These are phyloP conservation scores for Chaetomium globosum DNA, from an alignment of 2,329 filamentous ascomycete genomes.

Conservation along the genomic window DNA sequence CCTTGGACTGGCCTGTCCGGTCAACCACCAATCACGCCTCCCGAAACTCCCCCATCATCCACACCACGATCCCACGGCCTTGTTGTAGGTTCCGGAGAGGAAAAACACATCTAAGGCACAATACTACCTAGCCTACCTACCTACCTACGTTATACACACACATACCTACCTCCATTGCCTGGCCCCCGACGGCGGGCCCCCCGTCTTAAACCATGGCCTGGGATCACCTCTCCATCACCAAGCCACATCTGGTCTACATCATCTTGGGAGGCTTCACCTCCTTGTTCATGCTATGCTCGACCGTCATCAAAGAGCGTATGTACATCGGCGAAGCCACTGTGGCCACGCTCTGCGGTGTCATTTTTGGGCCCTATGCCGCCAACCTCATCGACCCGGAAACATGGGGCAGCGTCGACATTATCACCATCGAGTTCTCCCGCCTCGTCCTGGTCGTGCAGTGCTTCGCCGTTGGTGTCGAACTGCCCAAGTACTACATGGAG, in stretches of 20 bases:
- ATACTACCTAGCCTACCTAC: neutral
- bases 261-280: constrained; percentile 97
- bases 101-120: neutral
- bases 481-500: constrained; percentile 96
- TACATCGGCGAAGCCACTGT: constrained; percentile 99
- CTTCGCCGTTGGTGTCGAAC: constrained; percentile 86
- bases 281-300: constrained; percentile 97
- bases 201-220: constrained; percentile 63
- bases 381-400: constrained; percentile 73
- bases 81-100: neutral
- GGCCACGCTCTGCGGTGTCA: constrained; percentile 82
- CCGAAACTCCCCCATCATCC: neutral
- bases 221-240: constrained; percentile 82
- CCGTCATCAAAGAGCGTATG: constrained; percentile 95
- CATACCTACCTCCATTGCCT: neutral
- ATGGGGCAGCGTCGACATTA: constrained; percentile 84
- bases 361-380: constrained; percentile 83
- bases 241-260: constrained; percentile 96
- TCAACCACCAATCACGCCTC: constrained; percentile 17
- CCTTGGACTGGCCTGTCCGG: constrained; percentile 14
- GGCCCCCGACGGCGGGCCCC: constrained; percentile 4
- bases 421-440: constrained; percentile 86
- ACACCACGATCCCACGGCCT: neutral
- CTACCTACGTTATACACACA: neutral
- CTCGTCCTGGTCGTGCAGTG: constrained; percentile 90